Evolutionary conservation across 2,329 filamentous ascomycete genomes (phyloP), one percentile per base, ranked within the genome.

Genomic region (Sporothrix brunneoviolacea): DNA sequence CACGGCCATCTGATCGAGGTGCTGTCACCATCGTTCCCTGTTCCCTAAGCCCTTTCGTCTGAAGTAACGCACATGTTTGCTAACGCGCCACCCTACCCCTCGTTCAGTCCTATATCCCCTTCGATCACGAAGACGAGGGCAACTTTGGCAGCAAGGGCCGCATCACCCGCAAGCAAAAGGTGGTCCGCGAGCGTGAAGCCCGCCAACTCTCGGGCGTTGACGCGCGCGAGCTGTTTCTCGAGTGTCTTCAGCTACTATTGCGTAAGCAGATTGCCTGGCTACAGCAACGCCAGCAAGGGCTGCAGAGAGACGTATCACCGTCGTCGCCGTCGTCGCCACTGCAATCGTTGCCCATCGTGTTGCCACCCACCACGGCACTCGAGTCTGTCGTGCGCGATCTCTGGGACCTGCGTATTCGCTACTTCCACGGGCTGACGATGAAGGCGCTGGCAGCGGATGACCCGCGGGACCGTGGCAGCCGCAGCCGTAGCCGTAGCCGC

Each of bases 161-260:
- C 18, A 71, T 74, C 37, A 61, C 70, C 15, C 75, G 78, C 51
- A 77, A 75, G 54, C 78, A 81, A 64, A 83, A 78, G 55, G 79
- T 80, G 60, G 65, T 68, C 21, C 71, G 72, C 47, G 71, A 79
- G 60, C 79, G 72, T 42, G 69, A 75, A 41, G 72, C 72, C 42
- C 71, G 71, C 52, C 76, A 83, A 61, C 72, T 87, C 44, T 65
- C 65, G 6, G 91, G 91, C 37, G 72, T 79, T 41, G 76, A 80
- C 48, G 91, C 86, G 13, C 80, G 83, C 56, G 80, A 86, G 55
- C 77, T 96, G 21, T 96, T 88, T 64, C 73, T 97, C 32, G 86
- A 95, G 63, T 85, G 82, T 56, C 79, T 94, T 53, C 91, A 97
- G 66, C 72, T 95, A 28, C 77, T 97, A 42, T 70, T 98, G 24